Evolutionary conservation across 768 basidiomycete species (phyloP).

Genomic region (Galerina marginata): DNA sequence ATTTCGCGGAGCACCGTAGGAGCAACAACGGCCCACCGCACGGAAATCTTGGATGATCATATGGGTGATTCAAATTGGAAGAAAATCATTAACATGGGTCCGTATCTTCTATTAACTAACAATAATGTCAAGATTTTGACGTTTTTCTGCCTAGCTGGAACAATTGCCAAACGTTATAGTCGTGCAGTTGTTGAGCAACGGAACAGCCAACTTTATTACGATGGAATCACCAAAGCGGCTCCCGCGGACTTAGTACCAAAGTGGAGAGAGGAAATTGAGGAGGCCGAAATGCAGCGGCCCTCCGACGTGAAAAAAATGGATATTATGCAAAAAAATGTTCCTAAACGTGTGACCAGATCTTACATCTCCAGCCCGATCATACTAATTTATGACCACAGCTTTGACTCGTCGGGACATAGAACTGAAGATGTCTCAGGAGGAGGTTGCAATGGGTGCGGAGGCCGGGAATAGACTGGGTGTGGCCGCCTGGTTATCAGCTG

Average conservation of each 20-base stretch:
- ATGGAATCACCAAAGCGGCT: too few species aligned
- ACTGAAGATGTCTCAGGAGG: background rate
- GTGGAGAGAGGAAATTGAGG: background rate
- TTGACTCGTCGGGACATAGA: background rate
- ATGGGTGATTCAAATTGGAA: slow-evolving; percentile 41
- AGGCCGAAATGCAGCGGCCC: background rate
- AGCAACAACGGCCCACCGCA: slow-evolving; percentile 26
- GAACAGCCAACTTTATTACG: background rate
- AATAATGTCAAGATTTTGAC: background rate
- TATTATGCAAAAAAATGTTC: background rate
- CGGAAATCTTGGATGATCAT: slow-evolving; percentile 34
- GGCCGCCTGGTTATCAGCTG: background rate
- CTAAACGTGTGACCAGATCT: background rate
- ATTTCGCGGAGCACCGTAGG: slow-evolving; percentile 25
- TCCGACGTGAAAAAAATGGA: background rate
- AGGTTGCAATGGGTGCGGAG: background rate
- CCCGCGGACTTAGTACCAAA: too few species aligned
- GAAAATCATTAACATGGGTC: slow-evolving; percentile 30
- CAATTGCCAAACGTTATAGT: background rate
- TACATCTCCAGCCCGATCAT: too few species aligned
- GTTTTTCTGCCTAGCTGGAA: background rate
- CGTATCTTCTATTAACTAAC: background rate
- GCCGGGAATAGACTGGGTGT: background rate
- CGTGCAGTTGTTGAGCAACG: background rate
- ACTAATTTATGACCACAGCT: background rate